Conservation (phyloP, 1,284 basidiomycete genomes). For the Pisolithus thermaeus region DNA sequence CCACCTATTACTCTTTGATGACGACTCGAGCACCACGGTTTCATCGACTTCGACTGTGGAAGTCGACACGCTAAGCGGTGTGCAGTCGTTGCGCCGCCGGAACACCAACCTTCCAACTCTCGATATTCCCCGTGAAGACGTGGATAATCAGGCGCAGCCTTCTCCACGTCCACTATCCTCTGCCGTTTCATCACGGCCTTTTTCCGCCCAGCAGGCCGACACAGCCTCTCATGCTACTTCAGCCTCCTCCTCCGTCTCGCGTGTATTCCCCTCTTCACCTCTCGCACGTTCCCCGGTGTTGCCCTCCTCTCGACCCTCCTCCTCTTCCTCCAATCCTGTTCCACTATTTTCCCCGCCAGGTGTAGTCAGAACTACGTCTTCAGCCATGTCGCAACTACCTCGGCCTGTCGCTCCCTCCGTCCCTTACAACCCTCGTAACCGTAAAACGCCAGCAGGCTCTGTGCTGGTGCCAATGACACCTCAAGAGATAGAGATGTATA, state of each 20-base stretch:
- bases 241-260: slow-evolving; percentile 16
- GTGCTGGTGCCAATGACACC: slow-evolving; percentile 61
- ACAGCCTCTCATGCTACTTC: slow-evolving; percentile 22
- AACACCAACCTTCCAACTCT: slow-evolving; percentile 25
- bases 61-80: slow-evolving; percentile 36
- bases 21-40: slow-evolving; percentile 17
- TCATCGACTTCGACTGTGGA: slow-evolving; percentile 15
- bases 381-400: slow-evolving; percentile 26
- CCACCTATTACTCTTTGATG: slow-evolving; percentile 42
- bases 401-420: slow-evolving; percentile 28
- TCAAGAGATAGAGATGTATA: slow-evolving; percentile 57
- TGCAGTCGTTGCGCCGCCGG: slow-evolving; percentile 35
- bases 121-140: slow-evolving; percentile 26
- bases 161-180: slow-evolving; percentile 24
- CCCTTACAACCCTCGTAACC: slow-evolving; percentile 60
- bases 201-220: slow-evolving; percentile 17
- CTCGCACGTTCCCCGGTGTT: slow-evolving; percentile 26
- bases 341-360: slow-evolving; percentile 16
- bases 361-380: slow-evolving; percentile 18
- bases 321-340: slow-evolving; percentile 20
- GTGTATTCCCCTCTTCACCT: slow-evolving; percentile 22
- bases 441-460: slow-evolving; percentile 54
- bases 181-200: slow-evolving; percentile 25
- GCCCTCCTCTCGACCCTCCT: slow-evolving; percentile 23
- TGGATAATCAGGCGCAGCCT: slow-evolving; percentile 17